Base-by-base conservation (phyloP, 23 red algal genomes). In the Chondrus crispus region DNA sequence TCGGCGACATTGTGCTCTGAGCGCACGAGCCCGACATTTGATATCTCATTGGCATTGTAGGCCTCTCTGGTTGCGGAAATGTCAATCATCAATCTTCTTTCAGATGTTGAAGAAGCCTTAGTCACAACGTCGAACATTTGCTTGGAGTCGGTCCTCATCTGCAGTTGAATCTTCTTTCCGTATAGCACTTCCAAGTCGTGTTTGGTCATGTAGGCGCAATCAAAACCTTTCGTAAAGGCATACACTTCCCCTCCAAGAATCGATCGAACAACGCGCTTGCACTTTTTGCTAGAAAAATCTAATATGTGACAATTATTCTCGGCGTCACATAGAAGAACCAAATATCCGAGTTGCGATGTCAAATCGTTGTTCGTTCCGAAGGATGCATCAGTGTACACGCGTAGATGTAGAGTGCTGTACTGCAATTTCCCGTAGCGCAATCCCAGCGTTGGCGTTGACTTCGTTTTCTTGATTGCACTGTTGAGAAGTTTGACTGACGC, bases 41-140 rank as follows among this genome's bases (percentile, higher is more conserved):
- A 58, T 38, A 88, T 88, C 20, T 88, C 84, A 37, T 32, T 29
- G 2, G 28, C 28, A 16, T 88, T n/a, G 3, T 70, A 76, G 35
- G 84, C 30, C 68, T 75, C 28, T 41, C 33, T 42, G 38, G 68
- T 63, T 6, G 62, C 62, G 20, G 33, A 35, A 32, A 88, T 46
- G 4, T 88, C 62, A 42, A 88, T 88, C 84, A 76, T 88, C n/a
- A 88, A 63, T 53, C 84, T 70, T 44, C 33, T 88, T 47, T 88
- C 68, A 14, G 53, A 39, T 4, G 84, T 88, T 45, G 3, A 3
- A 20, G 63, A n/a, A 63, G 60, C 41, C 24, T 73, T 47, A 5
- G 49, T 51, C 16, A 88, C 48, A 10, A 51, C 64, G 22, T 74
- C 1, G 41, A 74, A 74, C 84, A 88, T 24, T 43, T 13, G 41